Percentiles rank a stretch among this genome's conserved stretches.
These are phyloP conservation scores for Metschnikowia rubicola DNA, from an alignment of 805 yeast genomes.

Conservation along the genomic window DNA sequence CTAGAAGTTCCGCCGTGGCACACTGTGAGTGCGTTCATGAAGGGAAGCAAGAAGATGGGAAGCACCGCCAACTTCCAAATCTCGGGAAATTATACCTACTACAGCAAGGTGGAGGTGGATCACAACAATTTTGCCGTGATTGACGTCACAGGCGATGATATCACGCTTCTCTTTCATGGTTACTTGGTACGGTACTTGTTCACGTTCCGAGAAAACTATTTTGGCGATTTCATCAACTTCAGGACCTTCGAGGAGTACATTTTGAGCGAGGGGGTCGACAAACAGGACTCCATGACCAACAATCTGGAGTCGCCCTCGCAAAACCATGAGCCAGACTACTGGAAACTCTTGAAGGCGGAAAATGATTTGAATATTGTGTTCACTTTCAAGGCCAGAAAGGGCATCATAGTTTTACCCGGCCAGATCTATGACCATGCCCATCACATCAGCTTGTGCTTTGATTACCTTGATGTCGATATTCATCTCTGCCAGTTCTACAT, in stretches of 20 bases:
- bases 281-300: slow-evolving; percentile 1
- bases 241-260: slow-evolving; percentile 83
- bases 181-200: slow-evolving; percentile 72
- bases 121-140: slow-evolving; percentile 68
- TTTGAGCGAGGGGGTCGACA: slow-evolving; percentile 4
- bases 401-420: slow-evolving; percentile 70
- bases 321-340: slow-evolving; percentile 25
- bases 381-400: slow-evolving; percentile 64
- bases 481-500: slow-evolving; percentile 87
- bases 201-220: slow-evolving; percentile 79
- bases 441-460: slow-evolving; percentile 60
- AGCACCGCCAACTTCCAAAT: slow-evolving; percentile 58
- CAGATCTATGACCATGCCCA: slow-evolving; percentile 62
- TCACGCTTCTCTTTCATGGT: slow-evolving; percentile 75
- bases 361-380: slow-evolving; percentile 80
- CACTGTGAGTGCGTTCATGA: slow-evolving; percentile 70
- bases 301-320: not conserved
- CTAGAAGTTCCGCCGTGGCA: slow-evolving; percentile 91
- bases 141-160: slow-evolving; percentile 60
- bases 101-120: slow-evolving; percentile 55
- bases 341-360: slow-evolving; percentile 45
- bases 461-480: slow-evolving; percentile 70
- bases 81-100: slow-evolving; percentile 63
- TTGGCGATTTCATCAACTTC: slow-evolving; percentile 83
- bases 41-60: slow-evolving; percentile 58